Conservation (phyloP, 2,329 filamentous ascomycete genomes). For the Fusarium chaquense region DNA sequence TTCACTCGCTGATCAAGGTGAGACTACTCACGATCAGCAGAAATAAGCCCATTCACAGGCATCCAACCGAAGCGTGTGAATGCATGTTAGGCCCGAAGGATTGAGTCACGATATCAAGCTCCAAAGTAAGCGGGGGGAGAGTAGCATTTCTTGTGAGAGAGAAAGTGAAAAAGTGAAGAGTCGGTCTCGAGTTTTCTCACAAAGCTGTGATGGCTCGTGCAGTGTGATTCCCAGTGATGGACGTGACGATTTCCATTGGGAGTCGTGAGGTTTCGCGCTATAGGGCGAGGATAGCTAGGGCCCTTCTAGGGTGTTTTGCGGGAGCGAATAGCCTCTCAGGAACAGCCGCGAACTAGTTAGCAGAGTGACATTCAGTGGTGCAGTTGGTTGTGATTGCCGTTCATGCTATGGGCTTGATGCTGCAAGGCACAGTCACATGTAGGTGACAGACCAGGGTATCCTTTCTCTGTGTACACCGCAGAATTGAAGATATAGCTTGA, state of each 20-base stretch:
- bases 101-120: conserved; percentile 33
- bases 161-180: conserved; percentile 7
- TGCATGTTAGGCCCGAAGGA: conserved; percentile 38
- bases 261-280: conserved; percentile 40
- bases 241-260: conserved; percentile 44
- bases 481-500: conserved; percentile 19
- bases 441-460: conserved; percentile 28
- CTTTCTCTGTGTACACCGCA: conserved; percentile 16
- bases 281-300: conserved; percentile 23
- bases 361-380: conserved; percentile 23
- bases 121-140: conserved; percentile 10
- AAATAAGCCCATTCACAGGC: conserved; percentile 29
- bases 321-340: conserved; percentile 31
- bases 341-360: conserved; percentile 36
- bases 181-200: conserved; percentile 23
- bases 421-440: conserved; percentile 39
- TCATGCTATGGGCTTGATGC: conserved; percentile 17
- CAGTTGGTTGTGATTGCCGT: conserved; percentile 24
- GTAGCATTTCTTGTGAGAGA: conserved; percentile 23
- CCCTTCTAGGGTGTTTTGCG: conserved; percentile 3
- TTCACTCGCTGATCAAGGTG: conserved; percentile 4
- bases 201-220: conserved; percentile 44
- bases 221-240: conserved; percentile 42
- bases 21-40: conserved; percentile 34
- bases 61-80: conserved; percentile 34